Base-by-base conservation (phyloP, 306 rosid genomes). In the Fragaria nilgerrensis region DNA sequence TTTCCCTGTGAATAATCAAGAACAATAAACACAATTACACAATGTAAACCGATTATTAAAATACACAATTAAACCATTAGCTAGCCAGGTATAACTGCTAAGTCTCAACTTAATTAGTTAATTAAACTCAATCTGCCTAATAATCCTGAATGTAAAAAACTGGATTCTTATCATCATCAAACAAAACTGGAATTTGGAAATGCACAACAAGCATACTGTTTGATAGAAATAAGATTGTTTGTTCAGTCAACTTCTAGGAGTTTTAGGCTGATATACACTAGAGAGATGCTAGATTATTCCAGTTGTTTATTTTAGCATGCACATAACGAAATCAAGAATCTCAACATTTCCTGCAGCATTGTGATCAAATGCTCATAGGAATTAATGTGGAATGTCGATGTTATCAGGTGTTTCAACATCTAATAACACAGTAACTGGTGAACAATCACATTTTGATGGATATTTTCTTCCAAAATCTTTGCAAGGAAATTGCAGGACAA, bases 1-100 rank as follows among this genome's bases (percentile, higher is more conserved):
- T 75, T 81, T 62, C 41, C 74, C 88, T 82, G 70, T 45, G 49
- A 45, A 45, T 45, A 45, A 45, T 45, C 49, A 45, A 45, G 49
- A 45, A 11, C 15, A 48, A 48, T 20, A 15, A 48, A 14, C 15
- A 15, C 20, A 48, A 20, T 48, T 13, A 15, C 20, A 15, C 49
- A 48, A 14, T 15, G 52, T 48, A 14, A 48, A 48, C 15, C 52
- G 6, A 14, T 47, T 48, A 48, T 48, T 48, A 17, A 13, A 48
- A 48, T 48, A 14, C 1, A 48, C 17, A 48, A 14, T 48, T 48
- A 48, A 48, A 48, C 0, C 20, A 7, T 7, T 39, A 5, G 7
- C 53, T 48, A 15, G 53, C 16, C 20, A 15, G 20, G 20, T 15
- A 15, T 39, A 48, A 15, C 53, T 3, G 53, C 43, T 39, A 39